A percentile compares a stretch with the other conserved stretches of the same genome.
These are phyloP conservation scores for Arabidopsis thaliana DNA, from an alignment of 345 rosid species.

Conservation along the genomic window TAIR10.1 NC_003074.8:18473001-18473500, in stretches of 20 bases:
- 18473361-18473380: constrained; percentile 39
- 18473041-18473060: neutral
- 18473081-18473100: constrained; percentile 71
- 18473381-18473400: constrained; percentile 45
- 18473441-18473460: constrained; percentile 75
- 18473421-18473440: constrained; percentile 41
- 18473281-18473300: constrained; percentile 64
- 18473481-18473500: constrained; percentile 69
- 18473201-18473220: constrained; percentile 45
- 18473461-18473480: constrained; percentile 93
- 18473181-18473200: constrained; percentile 65
- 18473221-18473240: constrained; percentile 45
- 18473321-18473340: constrained; percentile 62
- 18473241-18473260: constrained; percentile 52
- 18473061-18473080: constrained; percentile 15
- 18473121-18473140: constrained; percentile 98
- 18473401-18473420: constrained; percentile 39
- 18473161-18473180: constrained; percentile 83
- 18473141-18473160: constrained; percentile 87
- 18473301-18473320: constrained; percentile 63
- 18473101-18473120: constrained; percentile 86
- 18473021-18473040: too few relatives aligned
- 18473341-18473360: constrained; percentile 47
- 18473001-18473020: too few relatives aligned
- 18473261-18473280: constrained; percentile 57